Evolutionary conservation across 352 stramenopile species (phyloP), one percentile per base, ranked within the genome.

Genomic region (Phytophthora macrochlamydospora): DNA sequence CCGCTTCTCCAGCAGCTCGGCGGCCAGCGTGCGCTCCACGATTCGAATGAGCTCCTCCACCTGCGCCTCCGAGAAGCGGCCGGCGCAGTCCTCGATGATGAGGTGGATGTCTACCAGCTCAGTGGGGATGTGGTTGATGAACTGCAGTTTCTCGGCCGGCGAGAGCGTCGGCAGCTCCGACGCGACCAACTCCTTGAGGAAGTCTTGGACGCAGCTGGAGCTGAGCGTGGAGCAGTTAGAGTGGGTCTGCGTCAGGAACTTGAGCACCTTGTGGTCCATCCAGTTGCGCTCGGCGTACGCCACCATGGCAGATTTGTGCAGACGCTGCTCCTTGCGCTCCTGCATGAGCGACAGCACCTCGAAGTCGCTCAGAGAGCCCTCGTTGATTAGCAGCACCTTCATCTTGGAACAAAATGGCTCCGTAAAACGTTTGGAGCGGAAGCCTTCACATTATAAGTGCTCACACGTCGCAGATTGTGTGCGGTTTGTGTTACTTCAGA

Each of bases 211-310:
- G 51, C 76, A 74, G 52, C 65, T 73, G 45, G 76, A 55, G 52
- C 69, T 81, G 24, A 95, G 65, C 29, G 66, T 70, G 31, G 81
- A 79, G 71, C 81, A 81, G 60, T 79, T 68, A 51, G 83, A 89
- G 64, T 91, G 76, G 64, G 65, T 77, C 66, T 94, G 83, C 35
- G 79, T 84, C 29, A 95, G 75, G 71, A 91, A 93, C 71, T 93
- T 95, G 78, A 93, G 80, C 70, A 95, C 82, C 69, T 95, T 95
- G 76, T 93, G 86, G 80, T 95, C 85, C 81, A 95, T 92, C 87
- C 87, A 95, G 75, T 93, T 93, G 75, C 87, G 82, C 71, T 95
- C 87, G 7, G 87, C 85, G 62, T 95, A 93, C 56, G 83, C 81
- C 44, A 85, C 79, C 56, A 78, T 89, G 24, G 82, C 84, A 6